A percentile compares a stretch with the other conserved stretches of the same genome.
Conservation (phyloP, 2,329 filamentous ascomycete species). For the Saccharata proteae region DNA sequence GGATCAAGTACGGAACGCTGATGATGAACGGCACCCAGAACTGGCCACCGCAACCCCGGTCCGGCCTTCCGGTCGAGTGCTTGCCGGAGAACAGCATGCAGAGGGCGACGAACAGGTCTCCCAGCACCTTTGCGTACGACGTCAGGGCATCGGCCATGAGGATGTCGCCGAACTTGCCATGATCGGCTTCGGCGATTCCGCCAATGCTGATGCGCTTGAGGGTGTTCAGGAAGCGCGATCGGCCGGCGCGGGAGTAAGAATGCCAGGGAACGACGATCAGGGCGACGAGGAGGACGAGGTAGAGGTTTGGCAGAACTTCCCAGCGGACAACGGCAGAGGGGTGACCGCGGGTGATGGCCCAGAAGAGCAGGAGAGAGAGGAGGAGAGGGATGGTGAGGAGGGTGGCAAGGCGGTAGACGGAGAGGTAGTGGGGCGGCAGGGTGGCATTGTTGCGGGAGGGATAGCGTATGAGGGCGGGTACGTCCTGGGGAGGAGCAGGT, state of each 20-base stretch:
- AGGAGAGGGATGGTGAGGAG: constrained; percentile 60
- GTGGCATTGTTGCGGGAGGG: constrained; percentile 58
- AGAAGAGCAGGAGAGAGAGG: constrained; percentile 69
- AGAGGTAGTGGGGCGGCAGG: constrained; percentile 64
- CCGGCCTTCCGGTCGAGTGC: constrained; percentile 67
- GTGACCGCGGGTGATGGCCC: constrained; percentile 62
- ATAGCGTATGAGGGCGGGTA: constrained; percentile 77
- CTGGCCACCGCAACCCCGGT: constrained; percentile 68
- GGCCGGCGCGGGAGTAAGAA: constrained; percentile 55
- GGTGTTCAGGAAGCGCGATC: constrained; percentile 62
- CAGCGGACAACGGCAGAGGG: constrained; percentile 59
- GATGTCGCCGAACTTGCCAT: constrained; percentile 92
- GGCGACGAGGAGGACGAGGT: constrained; percentile 60
- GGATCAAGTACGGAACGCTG: constrained; percentile 70
- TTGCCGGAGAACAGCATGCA: constrained; percentile 66
- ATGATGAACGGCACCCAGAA: constrained; percentile 77
- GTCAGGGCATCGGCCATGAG: constrained; percentile 88
- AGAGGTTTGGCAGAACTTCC: constrained; percentile 77
- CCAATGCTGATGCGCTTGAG: constrained; percentile 71
- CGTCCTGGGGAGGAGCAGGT: constrained; percentile 50
- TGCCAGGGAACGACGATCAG: constrained; percentile 64
- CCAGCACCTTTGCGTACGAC: constrained; percentile 85
- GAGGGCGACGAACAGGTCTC: constrained; percentile 73
- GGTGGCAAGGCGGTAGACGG: constrained; percentile 75
- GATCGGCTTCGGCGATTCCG: constrained; percentile 70